Conservation (phyloP, 352 stramenopile species). For the Globisporangium sylvaticum region DNA sequence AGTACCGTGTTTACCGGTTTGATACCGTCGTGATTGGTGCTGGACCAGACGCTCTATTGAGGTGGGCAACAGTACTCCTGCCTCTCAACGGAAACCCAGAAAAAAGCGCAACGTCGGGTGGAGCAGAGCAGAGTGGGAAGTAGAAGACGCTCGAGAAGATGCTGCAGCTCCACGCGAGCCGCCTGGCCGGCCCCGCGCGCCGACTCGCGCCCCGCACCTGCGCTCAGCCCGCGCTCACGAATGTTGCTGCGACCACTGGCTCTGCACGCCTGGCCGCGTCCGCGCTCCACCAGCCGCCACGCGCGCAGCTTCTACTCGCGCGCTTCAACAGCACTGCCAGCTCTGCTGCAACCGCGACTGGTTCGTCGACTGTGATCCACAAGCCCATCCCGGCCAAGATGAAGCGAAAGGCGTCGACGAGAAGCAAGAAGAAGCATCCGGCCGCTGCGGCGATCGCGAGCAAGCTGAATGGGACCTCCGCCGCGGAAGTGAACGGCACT, state of each 20-base stretch:
- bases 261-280: neutral
- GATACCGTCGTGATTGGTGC: neutral
- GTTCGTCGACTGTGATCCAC: conserved; percentile 7
- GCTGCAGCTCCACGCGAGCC: conserved; percentile 16
- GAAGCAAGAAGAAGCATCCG: conserved; percentile 17
- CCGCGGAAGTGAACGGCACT: conserved; percentile 7
- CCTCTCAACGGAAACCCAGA: neutral
- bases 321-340: conserved; percentile 16
- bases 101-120: conserved; percentile 4
- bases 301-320: conserved; percentile 1
- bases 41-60: neutral
- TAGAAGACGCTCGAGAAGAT: neutral
- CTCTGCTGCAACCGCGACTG: neutral
- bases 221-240: neutral
- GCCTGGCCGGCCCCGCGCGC: conserved; percentile 11
- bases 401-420: conserved; percentile 17
- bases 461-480: conserved; percentile 14
- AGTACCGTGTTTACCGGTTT: neutral
- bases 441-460: conserved; percentile 14
- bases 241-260: neutral
- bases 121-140: conserved; percentile 3
- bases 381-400: conserved; percentile 22
- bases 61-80: neutral
- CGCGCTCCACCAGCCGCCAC: neutral
- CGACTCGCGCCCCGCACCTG: neutral